Percentiles rank a stretch among this genome's conserved stretches.
These are phyloP conservation scores for Trypanosoma congolense DNA, from an alignment of 208 protist genomes.

Conservation along the genomic window DNA sequence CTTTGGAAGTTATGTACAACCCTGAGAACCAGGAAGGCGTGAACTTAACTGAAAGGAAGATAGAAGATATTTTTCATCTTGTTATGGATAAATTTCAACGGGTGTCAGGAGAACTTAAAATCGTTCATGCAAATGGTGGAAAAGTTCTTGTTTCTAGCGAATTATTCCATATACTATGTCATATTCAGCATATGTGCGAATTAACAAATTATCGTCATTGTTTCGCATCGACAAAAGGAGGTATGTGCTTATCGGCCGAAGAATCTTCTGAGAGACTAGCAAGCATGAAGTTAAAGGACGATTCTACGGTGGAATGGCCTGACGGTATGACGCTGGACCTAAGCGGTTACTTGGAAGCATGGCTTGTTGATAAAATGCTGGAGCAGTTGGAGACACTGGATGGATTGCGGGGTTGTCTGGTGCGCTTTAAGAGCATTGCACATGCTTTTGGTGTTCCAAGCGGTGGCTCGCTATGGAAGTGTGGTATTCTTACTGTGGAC, in stretches of 20 bases:
- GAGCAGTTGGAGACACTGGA: background rate
- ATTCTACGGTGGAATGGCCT: conserved; percentile 8
- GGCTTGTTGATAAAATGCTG: conserved; percentile 18
- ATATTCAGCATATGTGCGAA: conserved; percentile 4
- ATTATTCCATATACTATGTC: conserved; percentile 5
- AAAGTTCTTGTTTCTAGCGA: conserved; percentile 8
- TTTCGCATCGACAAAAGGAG: background rate
- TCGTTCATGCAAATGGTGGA: conserved; percentile 7
- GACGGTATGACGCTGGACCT: conserved; percentile 7
- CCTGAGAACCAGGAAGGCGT: conserved; percentile 1
- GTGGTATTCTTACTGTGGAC: background rate
- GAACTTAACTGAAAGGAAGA: conserved; percentile 3
- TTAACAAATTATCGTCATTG: conserved; percentile 7
- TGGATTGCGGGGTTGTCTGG: background rate
- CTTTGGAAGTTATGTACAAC: conserved; percentile 12
- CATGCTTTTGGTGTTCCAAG: conserved; percentile 14
- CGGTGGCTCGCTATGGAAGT: conserved; percentile 17
- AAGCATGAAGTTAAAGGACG: background rate
- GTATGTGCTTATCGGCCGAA: background rate
- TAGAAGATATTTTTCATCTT: conserved; percentile 2
- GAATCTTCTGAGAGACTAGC: background rate
- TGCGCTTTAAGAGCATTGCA: conserved; percentile 5
- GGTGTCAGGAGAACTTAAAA: conserved; percentile 6
- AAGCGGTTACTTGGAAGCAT: conserved; percentile 17
- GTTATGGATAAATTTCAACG: too few relatives aligned